Evolutionary conservation across 2,329 filamentous ascomycete species (phyloP).

Genomic region (Paracoccidioides brasiliensis): DNA sequence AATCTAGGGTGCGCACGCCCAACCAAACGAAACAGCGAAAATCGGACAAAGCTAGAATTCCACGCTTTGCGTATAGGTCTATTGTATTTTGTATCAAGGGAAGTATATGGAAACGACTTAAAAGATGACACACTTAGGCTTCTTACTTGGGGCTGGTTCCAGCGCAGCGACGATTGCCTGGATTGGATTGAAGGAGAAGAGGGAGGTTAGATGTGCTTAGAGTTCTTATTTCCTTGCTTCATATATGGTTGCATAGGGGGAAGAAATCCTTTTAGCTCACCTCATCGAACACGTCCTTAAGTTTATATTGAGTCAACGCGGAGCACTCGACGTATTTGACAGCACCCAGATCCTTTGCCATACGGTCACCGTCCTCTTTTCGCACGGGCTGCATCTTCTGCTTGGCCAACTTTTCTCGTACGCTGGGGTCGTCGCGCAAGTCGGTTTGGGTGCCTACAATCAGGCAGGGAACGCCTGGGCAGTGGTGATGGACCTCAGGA

Average conservation of each 20-base stretch:
- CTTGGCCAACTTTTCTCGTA: constrained; percentile 81
- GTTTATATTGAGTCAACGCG: constrained; percentile 91
- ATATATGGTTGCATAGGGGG: neutral
- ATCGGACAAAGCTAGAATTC: neutral
- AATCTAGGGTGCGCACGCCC: neutral
- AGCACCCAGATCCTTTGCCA: constrained; percentile 94
- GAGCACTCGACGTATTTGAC: constrained; percentile 99
- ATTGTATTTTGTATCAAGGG: neutral
- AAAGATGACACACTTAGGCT: constrained; percentile 58
- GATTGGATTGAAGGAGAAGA: constrained; percentile 7
- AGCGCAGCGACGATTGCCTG: constrained; percentile 92
- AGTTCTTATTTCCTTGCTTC: neutral
- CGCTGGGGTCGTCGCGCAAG: constrained; percentile 75
- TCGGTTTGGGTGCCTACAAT: constrained; percentile 98
- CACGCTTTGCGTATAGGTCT: neutral
- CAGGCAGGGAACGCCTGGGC: constrained; percentile 90
- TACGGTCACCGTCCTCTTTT: constrained; percentile 84
- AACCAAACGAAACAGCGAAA: neutral
- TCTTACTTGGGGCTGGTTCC: constrained; percentile 76
- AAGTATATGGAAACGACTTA: constrained; percentile 27
- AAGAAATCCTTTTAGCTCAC: constrained; percentile 39
- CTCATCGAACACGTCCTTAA: constrained; percentile 99
- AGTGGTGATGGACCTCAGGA: constrained; percentile 96
- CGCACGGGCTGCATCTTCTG: constrained; percentile 92
- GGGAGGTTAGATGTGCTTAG: neutral